These are phyloP conservation scores for Paramarasmius palmivorus DNA, from an alignment of 1,284 basidiomycete species.

Conservation along the genomic window DNA sequence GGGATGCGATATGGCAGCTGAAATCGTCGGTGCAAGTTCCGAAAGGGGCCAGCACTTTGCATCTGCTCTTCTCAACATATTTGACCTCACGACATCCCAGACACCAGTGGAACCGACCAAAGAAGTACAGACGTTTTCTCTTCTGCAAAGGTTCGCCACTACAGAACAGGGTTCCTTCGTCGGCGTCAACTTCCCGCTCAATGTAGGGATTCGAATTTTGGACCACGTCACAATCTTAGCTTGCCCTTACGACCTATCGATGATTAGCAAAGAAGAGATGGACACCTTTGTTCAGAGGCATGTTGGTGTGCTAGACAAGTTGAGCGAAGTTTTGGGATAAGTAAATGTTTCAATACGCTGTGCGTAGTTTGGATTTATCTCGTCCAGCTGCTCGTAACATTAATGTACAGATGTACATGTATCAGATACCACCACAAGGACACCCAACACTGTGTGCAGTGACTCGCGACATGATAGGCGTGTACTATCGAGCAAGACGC, in stretches of 20 bases:
- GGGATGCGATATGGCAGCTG: constrained; percentile 4
- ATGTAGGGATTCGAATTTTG: not conserved
- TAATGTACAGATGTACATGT: too few species aligned
- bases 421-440: too few species aligned
- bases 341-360: too few species aligned
- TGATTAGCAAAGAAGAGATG: constrained; percentile 5
- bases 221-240: not conserved
- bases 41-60: not conserved
- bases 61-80: constrained; percentile 5
- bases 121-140: not conserved
- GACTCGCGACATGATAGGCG: too few species aligned
- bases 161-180: not conserved
- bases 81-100: not conserved
- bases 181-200: not conserved
- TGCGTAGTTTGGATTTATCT: too few species aligned
- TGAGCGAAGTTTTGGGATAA: too few species aligned
- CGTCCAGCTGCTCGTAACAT: too few species aligned
- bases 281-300: constrained; percentile 1
- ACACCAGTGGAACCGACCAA: not conserved
- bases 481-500: too few species aligned
- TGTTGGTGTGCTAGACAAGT: too few species aligned
- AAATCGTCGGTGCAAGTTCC: not conserved
- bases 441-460: too few species aligned
- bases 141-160: not conserved
- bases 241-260: constrained; percentile 4